Evolutionary conservation across 208 protist genomes (phyloP), one percentile per base, ranked within the genome.

Genomic region (Leishmania mexicana): DNA sequence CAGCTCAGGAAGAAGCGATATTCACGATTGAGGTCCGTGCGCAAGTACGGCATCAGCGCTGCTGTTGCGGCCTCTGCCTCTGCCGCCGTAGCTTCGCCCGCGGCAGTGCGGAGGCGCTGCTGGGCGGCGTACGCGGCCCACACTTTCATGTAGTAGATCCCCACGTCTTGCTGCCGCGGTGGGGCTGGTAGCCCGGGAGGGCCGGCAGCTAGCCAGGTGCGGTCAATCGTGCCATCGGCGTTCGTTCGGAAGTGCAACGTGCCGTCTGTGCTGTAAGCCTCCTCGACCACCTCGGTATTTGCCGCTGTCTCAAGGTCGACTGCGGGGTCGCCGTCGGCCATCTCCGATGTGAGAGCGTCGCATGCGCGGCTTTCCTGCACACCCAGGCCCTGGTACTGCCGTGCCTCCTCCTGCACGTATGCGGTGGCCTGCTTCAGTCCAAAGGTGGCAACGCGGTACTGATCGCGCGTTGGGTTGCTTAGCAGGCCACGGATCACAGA

Each of bases 371-470:
- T 72, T 47, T 47, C 70, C 42, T 54, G 15, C 11, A 21, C n/a
- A 13, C 13, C 15, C 62, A 28, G 76, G 53, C 58, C 81, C 11
- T 75, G 60, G 80, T 83, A 87, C 60, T 78, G 83, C 35, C 75
- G 82, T 8, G 91, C 88, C 45, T 78, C 87, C 28, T 83, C 79
- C 81, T 93, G 84, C 77, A 95, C 78, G 75, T 94, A 90, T 51
- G 91, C 49, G 40, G 85, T 86, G n/a, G 87, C 90, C 83, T 96
- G 93, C 84, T 93, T 93, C 40, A 96, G 47, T 3, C 85, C 93
- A 80, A 94, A 95, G 11, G 89, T 81, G 57, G 92, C 73, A 38
- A 84, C 82, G 51, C 93, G 89, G 74, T 91, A 93, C 80, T 92
- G 87, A 31, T 90, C 89, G 7, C 89, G 85, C 6, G 88, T 87